Evolutionary conservation across 2,329 filamentous ascomycete genomes (phyloP), one percentile per base, ranked within the genome.

Genomic region (Aureobasidium sp.): DNA sequence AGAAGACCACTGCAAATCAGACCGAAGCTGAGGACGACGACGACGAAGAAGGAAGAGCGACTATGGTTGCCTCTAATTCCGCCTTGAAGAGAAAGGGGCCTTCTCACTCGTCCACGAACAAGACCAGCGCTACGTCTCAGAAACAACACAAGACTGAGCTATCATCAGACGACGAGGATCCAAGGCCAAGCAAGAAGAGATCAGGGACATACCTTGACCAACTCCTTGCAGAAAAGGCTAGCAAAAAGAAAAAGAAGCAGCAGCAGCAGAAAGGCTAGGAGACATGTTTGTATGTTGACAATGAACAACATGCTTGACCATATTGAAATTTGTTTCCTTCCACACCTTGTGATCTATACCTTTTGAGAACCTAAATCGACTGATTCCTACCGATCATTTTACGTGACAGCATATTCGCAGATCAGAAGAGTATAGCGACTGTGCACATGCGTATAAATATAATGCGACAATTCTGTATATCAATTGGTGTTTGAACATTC

Each of bases 151-250:
- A 34, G 37, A 17, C 29, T 2, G 46, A 42, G 26, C 15, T n/a
- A n/a, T 59, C 26, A 13, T 65, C 66, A 57, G 61, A 65, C 59
- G 52, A 63, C 55, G 10, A 68, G 37, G 32, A 59, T 26, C 17
- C 48, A n/a, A 53, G 66, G 63, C 57, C 64, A 9, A 60, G 66
- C 26, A 71, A 69, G 32, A 79, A 76, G 66, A 75, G 76, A 55
- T 73, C 73, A 1, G 74, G 69, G 15, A 83, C 77, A 64, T 84
- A 81, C 67, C 72, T 85, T 27, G 83, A 85, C 69, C 80, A 84
- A 65, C 70, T 85, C 17, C 70, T 80, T 1, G 73, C 72, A 3
- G 73, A 79, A 62, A 76, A 77, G 39, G 76, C 77, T 8, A 80
- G 77, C 66, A 84, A 83, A 73, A 80, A 79, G 68, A 79, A 77